These are phyloP conservation scores for Naematelia aurantialba DNA, from an alignment of 768 basidiomycete species.

Conservation along the genomic window DNA sequence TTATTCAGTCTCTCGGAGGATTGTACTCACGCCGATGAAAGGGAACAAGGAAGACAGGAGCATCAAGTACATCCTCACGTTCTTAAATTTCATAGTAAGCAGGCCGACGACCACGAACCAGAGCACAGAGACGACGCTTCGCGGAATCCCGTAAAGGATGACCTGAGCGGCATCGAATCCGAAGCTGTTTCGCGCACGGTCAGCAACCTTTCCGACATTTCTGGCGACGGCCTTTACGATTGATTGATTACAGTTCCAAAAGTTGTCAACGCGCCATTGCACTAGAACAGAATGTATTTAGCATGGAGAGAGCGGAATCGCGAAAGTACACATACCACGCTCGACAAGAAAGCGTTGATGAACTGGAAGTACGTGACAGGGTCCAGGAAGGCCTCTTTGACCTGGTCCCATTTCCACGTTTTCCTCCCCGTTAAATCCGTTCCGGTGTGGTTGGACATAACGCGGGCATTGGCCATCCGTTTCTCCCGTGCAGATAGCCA, in stretches of 20 bases:
- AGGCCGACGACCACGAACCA: constrained; percentile 15
- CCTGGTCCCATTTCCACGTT: constrained; percentile 31
- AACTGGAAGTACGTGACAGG: constrained; percentile 19
- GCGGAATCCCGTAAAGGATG: constrained; percentile 19
- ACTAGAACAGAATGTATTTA: constrained; percentile 27
- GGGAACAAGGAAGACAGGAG: too few relatives aligned
- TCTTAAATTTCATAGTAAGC: background rate
- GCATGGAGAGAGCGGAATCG: too few relatives aligned
- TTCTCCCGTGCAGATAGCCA: constrained; percentile 32
- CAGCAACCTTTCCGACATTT: too few relatives aligned
- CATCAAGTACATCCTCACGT: constrained; percentile 15
- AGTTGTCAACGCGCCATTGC: constrained; percentile 27
- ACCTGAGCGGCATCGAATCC: constrained; percentile 23
- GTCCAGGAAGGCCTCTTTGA: constrained; percentile 22
- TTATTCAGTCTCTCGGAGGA: too few relatives aligned
- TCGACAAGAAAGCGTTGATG: constrained; percentile 20
- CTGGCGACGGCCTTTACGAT: too few relatives aligned
- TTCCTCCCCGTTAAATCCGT: constrained; percentile 21
- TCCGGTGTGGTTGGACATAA: constrained; percentile 20
- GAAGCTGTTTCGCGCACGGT: too few relatives aligned
- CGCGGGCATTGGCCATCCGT: constrained; percentile 26
- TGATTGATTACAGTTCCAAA: constrained; percentile 17
- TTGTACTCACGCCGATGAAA: too few relatives aligned
- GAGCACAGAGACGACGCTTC: constrained; percentile 15
- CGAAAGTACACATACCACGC: too few relatives aligned